Percentiles rank a stretch among this genome's conserved stretches.
These are phyloP conservation scores for Melaleuca quinquenervia DNA, from an alignment of 345 rosid genomes.

Conservation along the genomic window DNA sequence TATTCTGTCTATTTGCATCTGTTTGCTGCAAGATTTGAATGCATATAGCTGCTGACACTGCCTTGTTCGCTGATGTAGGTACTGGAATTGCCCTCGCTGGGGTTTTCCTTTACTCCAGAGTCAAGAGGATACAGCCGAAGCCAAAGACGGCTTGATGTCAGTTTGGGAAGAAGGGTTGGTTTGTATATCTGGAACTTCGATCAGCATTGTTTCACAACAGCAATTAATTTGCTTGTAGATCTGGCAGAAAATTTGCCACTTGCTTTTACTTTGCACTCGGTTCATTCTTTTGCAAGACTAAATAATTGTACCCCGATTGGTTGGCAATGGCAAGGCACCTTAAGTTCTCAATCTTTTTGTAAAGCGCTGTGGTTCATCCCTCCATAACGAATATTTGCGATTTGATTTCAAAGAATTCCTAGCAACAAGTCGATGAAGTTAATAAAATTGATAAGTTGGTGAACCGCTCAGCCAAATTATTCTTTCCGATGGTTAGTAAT, in stretches of 20 bases:
- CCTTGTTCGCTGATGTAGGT: conserved; percentile 31
- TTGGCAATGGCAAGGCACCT: not conserved
- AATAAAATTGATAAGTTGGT: not conserved
- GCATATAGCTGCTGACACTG: not conserved
- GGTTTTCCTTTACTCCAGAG: conserved; percentile 90
- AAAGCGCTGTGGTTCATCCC: not conserved
- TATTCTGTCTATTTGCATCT: not conserved
- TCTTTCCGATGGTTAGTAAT: not conserved
- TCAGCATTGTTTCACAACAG: not conserved
- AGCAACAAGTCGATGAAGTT: not conserved
- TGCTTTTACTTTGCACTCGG: not conserved
- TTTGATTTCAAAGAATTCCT: not conserved
- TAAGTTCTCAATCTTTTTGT: not conserved
- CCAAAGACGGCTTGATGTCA: conserved; percentile 48
- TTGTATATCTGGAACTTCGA: not conserved
- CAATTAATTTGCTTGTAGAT: conserved; percentile 3
- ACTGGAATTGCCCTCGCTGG: conserved; percentile 94
- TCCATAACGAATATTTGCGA: not conserved
- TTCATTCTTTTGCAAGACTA: not conserved
- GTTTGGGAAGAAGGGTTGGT: not conserved
- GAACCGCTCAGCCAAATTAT: not conserved
- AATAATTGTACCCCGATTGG: not conserved
- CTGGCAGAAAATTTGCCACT: not conserved
- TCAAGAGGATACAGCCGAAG: conserved; percentile 87
- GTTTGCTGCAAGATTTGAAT: not conserved